Percentiles rank a stretch among this genome's conserved stretches.
These are phyloP conservation scores for Mortierella sp. DNA, from an alignment of 371 early-diverging fungal genomes.

Conservation along the genomic window DNA sequence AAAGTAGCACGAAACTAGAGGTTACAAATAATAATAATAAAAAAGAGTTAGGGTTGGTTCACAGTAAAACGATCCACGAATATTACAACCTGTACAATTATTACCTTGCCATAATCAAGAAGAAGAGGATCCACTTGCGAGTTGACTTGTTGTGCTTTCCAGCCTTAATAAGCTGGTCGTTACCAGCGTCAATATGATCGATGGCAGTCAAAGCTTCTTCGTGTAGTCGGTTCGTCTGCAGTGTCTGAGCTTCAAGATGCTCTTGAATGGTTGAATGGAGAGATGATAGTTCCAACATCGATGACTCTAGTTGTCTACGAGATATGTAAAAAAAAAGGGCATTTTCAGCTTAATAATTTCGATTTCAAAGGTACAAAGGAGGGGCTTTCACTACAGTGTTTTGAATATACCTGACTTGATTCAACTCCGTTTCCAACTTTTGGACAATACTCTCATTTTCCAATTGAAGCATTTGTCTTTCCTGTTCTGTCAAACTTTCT, in stretches of 20 bases:
- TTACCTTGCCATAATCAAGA: conserved; percentile 69
- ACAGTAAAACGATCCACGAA: background rate
- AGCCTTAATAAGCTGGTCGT: conserved; percentile 69
- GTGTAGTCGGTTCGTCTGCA: conserved; percentile 77
- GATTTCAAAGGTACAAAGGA: background rate
- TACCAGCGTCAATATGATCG: conserved; percentile 72
- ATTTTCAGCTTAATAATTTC: background rate
- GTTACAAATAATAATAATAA: background rate
- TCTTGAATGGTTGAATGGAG: conserved; percentile 77
- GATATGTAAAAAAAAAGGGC: background rate
- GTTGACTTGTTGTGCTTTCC: conserved; percentile 72
- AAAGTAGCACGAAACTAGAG: conserved; percentile 72
- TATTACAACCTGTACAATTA: background rate
- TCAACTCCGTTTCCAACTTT: conserved; percentile 75
- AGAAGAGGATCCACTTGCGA: conserved; percentile 77
- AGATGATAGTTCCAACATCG: conserved; percentile 78
- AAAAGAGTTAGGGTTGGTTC: background rate
- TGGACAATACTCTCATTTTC: conserved; percentile 75
- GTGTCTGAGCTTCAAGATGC: conserved; percentile 75
- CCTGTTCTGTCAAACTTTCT: conserved; percentile 66
- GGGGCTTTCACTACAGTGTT: no score
- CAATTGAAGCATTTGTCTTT: conserved; percentile 71
- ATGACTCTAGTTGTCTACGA: conserved; percentile 70
- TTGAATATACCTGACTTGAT: conserved; percentile 66
- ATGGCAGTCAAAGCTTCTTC: conserved; percentile 78